A percentile compares a stretch with the other conserved stretches of the same genome.
phyloP scores from a whole-genome alignment of 2,329 filamentous ascomycete genomes.

The Aspergillus eucalypticola region DNA sequence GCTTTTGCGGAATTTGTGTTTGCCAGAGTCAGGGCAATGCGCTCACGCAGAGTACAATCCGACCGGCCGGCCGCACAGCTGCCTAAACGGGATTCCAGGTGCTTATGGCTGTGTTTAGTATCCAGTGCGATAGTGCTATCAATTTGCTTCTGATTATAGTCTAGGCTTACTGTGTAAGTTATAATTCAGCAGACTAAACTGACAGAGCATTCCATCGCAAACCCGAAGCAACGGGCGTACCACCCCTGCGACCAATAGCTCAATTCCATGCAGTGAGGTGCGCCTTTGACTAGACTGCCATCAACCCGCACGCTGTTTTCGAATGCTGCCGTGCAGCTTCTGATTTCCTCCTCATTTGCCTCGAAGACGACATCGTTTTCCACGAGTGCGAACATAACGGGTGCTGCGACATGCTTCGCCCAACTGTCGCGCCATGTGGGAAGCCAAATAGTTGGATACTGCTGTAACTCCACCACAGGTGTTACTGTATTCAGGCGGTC shows the following conservation, averaged over 20 bases:
- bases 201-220: slow-evolving; percentile 9
- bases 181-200: not conserved
- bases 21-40: no score
- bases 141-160: no score
- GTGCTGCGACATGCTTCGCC: slow-evolving; percentile 1
- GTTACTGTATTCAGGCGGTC: not conserved
- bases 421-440: slow-evolving; percentile 4
- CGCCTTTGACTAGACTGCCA: slow-evolving; percentile 5
- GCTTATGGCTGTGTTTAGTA: no score
- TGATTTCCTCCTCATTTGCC: not conserved
- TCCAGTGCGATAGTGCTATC: no score
- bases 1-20: no score
- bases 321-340: not conserved
- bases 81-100: no score
- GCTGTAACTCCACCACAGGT: not conserved
- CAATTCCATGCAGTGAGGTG: slow-evolving; percentile 12
- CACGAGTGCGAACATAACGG: slow-evolving; percentile 5
- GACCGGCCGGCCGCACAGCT: no score
- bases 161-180: not conserved
- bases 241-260: slow-evolving; percentile 13
- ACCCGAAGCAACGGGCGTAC: slow-evolving; percentile 14
- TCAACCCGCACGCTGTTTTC: slow-evolving; percentile 1
- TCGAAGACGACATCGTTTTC: slow-evolving; percentile 6
- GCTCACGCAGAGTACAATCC: no score
- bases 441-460: not conserved